A percentile compares a stretch with the other conserved stretches of the same genome.
Conservation (phyloP, 2,329 filamentous ascomycete genomes). For the Leptographium radiaticola region DNA sequence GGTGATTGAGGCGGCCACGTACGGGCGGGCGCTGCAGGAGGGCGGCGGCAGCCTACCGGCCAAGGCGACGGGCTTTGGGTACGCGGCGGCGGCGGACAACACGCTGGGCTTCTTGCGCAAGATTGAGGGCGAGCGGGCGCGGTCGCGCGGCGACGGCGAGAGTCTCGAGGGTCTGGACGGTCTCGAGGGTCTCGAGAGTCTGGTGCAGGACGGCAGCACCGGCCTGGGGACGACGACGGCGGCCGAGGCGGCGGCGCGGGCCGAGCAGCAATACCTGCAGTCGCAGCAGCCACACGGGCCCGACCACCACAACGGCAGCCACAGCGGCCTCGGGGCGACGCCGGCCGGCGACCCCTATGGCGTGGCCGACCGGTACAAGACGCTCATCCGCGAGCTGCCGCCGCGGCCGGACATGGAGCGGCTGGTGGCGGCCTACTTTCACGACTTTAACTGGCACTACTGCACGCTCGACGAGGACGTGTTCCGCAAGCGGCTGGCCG, state of each 20-base stretch:
- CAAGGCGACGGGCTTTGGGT: slow-evolving; percentile 38
- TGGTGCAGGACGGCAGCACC: background rate
- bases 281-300: slow-evolving; percentile 1
- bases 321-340: slow-evolving; percentile 4
- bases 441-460: slow-evolving; percentile 48
- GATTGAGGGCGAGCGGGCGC: slow-evolving; percentile 30
- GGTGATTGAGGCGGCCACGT: slow-evolving; percentile 8
- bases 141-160: background rate
- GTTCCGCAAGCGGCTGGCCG: slow-evolving; percentile 35
- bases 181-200: background rate
- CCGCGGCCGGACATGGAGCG: slow-evolving; percentile 39
- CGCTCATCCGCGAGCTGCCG: slow-evolving; percentile 43
- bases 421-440: slow-evolving; percentile 40
- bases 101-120: slow-evolving; percentile 42
- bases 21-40: slow-evolving; percentile 10
- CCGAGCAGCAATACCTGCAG: slow-evolving; percentile 3
- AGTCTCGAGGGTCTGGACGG: background rate
- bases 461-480: slow-evolving; percentile 38
- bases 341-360: slow-evolving; percentile 25
- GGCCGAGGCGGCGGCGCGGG: slow-evolving; percentile 1
- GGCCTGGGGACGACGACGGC: background rate
- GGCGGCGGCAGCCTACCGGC: slow-evolving; percentile 23
- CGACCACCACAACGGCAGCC: background rate
- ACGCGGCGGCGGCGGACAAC: slow-evolving; percentile 35
- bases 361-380: slow-evolving; percentile 43